Percentiles rank a stretch among this genome's conserved stretches.
phyloP scores from a whole-genome alignment of 2,329 filamentous ascomycete species.

The Paraphoma sp. region DNA sequence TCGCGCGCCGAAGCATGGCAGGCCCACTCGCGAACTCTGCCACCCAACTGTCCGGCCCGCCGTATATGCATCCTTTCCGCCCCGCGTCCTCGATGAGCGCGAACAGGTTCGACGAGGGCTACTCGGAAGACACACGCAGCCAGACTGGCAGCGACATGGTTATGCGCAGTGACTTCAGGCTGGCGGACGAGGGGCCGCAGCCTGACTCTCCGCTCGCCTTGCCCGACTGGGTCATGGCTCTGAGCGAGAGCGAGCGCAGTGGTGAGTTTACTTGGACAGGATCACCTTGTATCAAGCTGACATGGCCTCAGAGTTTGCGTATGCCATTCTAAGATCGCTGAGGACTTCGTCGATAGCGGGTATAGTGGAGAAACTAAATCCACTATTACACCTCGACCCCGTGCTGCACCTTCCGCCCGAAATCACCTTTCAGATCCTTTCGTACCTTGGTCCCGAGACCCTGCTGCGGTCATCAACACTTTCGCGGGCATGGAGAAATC shows the following conservation, averaged over 20 bases:
- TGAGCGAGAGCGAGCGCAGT: constrained; percentile 62
- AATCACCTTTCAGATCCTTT: constrained; percentile 87
- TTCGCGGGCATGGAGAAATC: constrained; percentile 80
- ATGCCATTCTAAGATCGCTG: constrained; percentile 77
- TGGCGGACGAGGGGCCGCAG: constrained; percentile 44
- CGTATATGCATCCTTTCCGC: constrained; percentile 46
- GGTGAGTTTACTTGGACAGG: constrained; percentile 49
- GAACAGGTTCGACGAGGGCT: constrained; percentile 76
- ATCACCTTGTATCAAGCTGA: not conserved
- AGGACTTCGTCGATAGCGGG: constrained; percentile 80
- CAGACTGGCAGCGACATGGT: constrained; percentile 52
- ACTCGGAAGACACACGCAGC: constrained; percentile 75
- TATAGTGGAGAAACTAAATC: constrained; percentile 80
- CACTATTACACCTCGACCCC: constrained; percentile 91
- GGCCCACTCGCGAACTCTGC: constrained; percentile 31
- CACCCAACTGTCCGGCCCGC: constrained; percentile 36
- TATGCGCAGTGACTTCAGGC: constrained; percentile 43
- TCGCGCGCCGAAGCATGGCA: constrained; percentile 33
- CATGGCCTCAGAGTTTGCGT: constrained; percentile 71
- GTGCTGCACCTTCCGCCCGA: constrained; percentile 85
- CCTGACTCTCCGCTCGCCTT: constrained; percentile 48
- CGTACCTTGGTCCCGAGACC: constrained; percentile 81
- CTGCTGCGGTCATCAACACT: constrained; percentile 79
- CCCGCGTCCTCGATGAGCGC: constrained; percentile 45
- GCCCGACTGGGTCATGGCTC: constrained; percentile 61